phyloP scores from a whole-genome alignment of 1,139 yeast species.

The Geotrichum restrictum region DNA sequence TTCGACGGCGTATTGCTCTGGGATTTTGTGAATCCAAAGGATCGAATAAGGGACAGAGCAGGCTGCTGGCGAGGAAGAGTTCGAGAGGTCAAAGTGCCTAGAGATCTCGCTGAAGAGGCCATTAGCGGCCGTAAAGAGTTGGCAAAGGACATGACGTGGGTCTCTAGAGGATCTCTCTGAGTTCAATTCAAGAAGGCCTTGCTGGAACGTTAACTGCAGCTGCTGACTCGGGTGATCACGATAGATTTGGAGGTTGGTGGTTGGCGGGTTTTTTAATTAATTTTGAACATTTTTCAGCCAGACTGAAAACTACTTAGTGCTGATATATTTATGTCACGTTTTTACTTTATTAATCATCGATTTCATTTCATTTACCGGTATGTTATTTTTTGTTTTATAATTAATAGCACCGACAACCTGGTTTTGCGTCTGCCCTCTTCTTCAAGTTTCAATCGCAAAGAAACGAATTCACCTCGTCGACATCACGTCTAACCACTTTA shows the following conservation, averaged over 20 bases:
- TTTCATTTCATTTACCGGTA: background rate
- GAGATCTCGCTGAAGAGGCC: background rate
- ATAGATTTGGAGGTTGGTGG: background rate
- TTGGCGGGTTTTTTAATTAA: constrained; percentile 6
- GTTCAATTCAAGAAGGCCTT: background rate
- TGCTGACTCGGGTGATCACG: background rate
- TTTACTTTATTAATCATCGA: background rate
- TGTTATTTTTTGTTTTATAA: background rate
- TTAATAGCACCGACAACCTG: too few species aligned
- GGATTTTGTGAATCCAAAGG: constrained; percentile 8
- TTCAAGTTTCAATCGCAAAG: background rate
- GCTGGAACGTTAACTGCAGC: too few species aligned
- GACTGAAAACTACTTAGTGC: constrained; percentile 5
- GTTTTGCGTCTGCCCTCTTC: background rate
- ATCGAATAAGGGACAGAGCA: constrained; percentile 6
- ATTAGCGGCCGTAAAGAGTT: background rate
- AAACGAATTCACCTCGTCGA: background rate
- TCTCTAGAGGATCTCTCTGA: background rate
- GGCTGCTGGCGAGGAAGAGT: background rate
- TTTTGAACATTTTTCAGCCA: background rate
- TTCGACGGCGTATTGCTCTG: constrained; percentile 2
- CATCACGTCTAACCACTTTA: background rate
- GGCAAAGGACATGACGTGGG: constrained; percentile 4
- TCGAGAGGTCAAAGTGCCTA: background rate
- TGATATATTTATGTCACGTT: background rate